Evolutionary conservation across 805 yeast species (phyloP).

Genomic region (Saccharomyces jurei): DNA sequence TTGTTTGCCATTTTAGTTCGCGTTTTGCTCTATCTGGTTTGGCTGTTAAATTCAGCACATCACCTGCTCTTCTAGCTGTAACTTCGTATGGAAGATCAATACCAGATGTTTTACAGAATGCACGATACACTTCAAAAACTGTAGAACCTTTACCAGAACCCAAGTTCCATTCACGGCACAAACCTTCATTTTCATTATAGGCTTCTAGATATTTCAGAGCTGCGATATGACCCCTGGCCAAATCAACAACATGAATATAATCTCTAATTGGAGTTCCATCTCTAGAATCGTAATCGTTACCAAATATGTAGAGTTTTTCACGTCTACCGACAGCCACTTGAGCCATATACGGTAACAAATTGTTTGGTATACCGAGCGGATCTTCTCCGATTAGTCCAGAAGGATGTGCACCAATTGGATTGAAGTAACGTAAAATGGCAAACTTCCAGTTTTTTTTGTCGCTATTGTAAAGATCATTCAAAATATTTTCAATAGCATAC

Average conservation of each 20-base stretch:
- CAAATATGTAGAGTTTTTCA: constrained; percentile 59
- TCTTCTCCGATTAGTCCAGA: constrained; percentile 76
- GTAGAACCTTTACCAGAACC: constrained; percentile 80
- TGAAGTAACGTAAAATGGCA: constrained; percentile 69
- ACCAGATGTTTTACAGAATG: constrained; percentile 60
- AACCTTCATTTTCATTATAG: constrained; percentile 33
- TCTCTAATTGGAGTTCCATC: constrained; percentile 82
- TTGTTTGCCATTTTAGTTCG: constrained; percentile 61
- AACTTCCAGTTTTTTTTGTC: constrained; percentile 36
- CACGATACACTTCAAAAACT: constrained; percentile 60
- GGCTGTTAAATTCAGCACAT: constrained; percentile 69
- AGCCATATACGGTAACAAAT: constrained; percentile 65
- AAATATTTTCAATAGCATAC: constrained; percentile 52
- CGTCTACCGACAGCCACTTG: constrained; percentile 71
- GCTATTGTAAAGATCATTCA: constrained; percentile 45
- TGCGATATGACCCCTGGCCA: constrained; percentile 69
- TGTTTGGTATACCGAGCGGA: constrained; percentile 70
- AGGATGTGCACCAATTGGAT: constrained; percentile 83
- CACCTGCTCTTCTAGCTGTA: constrained; percentile 65
- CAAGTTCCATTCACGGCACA: constrained; percentile 71
- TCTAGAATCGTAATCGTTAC: constrained; percentile 59
- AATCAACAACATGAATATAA: constrained; percentile 73
- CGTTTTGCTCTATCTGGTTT: constrained; percentile 55
- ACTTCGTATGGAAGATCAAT: constrained; percentile 55
- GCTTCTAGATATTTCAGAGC: constrained; percentile 49